Evolutionary conservation across 192 early-diverging fungal species (phyloP).

Genomic region (Spizellomyces sp.): DNA sequence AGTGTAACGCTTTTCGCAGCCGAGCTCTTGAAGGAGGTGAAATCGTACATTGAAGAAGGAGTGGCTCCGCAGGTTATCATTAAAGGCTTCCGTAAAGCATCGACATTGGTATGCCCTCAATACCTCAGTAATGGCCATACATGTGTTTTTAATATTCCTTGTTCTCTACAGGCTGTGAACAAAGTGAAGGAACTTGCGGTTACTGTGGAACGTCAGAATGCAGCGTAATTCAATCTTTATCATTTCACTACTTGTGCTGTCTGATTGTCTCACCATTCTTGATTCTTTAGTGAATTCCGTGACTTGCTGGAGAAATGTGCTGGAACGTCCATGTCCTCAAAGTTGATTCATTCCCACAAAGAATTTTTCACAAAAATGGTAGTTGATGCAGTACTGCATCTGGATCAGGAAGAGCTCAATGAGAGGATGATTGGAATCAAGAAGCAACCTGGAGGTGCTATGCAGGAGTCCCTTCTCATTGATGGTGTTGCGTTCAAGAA

Average conservation of each 20-base stretch:
- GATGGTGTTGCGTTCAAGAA: constrained; percentile 99
- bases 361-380: constrained; percentile 99
- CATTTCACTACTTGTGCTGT: too few species aligned
- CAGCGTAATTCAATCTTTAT: constrained; percentile 41
- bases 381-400: constrained; percentile 91
- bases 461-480: constrained; percentile 96
- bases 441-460: constrained; percentile 95
- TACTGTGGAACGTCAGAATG: constrained; percentile 77
- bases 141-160: not conserved
- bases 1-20: constrained; percentile 96
- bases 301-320: constrained; percentile 93
- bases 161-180: constrained; percentile 64
- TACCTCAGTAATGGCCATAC: not conserved
- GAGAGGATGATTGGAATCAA: constrained; percentile 98
- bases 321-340: constrained; percentile 97
- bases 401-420: constrained; percentile 96
- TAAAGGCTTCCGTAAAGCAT: constrained; percentile 93
- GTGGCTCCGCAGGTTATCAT: constrained; percentile 90
- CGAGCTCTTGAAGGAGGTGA: constrained; percentile 95
- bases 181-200: constrained; percentile 93
- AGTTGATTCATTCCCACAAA: constrained; percentile 94
- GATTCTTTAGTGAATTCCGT: constrained; percentile 73
- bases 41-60: constrained; percentile 90
- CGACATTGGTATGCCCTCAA: constrained; percentile 61
- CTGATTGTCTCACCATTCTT: not conserved